Conservation (phyloP, 2,329 filamentous ascomycete genomes). For the Botrytis cinerea region DNA sequence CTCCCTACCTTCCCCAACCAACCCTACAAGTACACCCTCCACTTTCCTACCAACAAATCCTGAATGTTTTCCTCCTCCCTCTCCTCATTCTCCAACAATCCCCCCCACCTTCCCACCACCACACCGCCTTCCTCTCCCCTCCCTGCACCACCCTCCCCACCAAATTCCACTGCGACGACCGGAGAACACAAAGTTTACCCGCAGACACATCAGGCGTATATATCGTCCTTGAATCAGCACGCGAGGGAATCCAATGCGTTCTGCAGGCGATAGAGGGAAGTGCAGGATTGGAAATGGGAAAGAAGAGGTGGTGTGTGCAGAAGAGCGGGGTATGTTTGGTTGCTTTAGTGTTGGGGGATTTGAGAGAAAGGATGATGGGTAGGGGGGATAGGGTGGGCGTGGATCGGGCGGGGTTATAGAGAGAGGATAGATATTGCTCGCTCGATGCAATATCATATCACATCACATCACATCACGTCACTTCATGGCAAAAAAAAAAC, state of each 20-base stretch:
- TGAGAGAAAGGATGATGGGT: background rate
- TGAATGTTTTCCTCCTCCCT: background rate
- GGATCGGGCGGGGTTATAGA: too few species aligned
- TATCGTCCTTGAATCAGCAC: background rate
- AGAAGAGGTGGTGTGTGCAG: background rate
- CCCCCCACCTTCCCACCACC: background rate
- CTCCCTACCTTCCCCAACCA: too few species aligned
- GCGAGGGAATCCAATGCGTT: background rate
- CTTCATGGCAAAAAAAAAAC: too few species aligned
- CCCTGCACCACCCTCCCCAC: background rate
- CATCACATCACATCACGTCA: too few species aligned
- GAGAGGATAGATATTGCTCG: too few species aligned
- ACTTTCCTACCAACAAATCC: background rate
- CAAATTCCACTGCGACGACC: background rate
- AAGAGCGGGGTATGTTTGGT: background rate
- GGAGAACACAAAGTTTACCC: rapidly evolving
- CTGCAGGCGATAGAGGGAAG: background rate
- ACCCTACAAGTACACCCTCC: background rate
- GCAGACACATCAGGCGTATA: background rate
- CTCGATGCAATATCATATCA: too few species aligned
- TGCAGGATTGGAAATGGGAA: background rate
- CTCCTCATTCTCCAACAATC: background rate
- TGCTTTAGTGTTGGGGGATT: too few species aligned
- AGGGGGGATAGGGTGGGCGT: too few species aligned
- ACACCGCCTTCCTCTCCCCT: background rate